Percentiles rank a stretch among this genome's conserved stretches.
phyloP scores from a whole-genome alignment of 1,139 yeast species.

The Kodamaea arcana region DNA sequence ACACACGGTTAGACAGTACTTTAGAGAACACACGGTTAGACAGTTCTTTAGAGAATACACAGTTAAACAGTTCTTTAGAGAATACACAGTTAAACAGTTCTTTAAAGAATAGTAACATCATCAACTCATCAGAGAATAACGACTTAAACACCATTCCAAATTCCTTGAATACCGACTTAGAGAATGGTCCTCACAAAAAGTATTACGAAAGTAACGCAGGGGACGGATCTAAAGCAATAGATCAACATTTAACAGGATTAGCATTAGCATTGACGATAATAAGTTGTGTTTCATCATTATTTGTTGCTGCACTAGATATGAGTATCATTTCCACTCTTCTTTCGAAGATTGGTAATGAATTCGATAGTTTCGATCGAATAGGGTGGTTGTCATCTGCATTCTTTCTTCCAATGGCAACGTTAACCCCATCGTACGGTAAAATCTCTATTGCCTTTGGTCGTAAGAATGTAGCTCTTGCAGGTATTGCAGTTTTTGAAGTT shows the following conservation, averaged over 20 bases:
- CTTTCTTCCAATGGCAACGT: neutral
- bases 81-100: no score
- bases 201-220: neutral
- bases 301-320: constrained; percentile 12
- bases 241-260: neutral
- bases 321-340: neutral
- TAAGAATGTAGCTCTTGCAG: constrained; percentile 15
- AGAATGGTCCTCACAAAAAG: neutral
- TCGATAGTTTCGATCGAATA: constrained; percentile 10
- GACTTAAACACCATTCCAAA: no score
- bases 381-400: neutral
- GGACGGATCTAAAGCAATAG: neutral
- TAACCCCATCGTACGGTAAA: constrained; percentile 18
- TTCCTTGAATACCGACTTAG: no score
- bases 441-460: constrained; percentile 21
- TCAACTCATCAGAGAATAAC: no score
- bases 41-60: no score
- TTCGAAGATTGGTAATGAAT: neutral
- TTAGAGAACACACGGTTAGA: no score
- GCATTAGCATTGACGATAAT: neutral
- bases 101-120: no score
- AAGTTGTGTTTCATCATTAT: neutral
- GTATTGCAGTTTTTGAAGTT: constrained; percentile 17
- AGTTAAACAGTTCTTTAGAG: no score
- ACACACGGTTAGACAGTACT: no score